These are phyloP conservation scores for Skeletonema menzelii DNA, from an alignment of 108 stramenopile genomes.

Conservation along the genomic window DNA sequence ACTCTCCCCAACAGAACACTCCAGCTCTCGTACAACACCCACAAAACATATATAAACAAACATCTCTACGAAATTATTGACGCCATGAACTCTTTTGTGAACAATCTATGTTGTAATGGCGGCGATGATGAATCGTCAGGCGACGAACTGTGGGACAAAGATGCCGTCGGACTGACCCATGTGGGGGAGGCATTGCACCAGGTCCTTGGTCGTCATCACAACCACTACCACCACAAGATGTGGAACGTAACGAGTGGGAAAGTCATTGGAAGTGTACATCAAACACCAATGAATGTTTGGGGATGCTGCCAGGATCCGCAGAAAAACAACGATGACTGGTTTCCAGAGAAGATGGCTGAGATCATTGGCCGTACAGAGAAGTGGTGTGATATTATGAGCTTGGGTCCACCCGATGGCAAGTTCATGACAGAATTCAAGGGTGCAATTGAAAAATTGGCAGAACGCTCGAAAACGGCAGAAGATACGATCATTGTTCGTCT, in stretches of 20 bases:
- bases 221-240: conserved; percentile 50
- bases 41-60: neutral
- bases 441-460: conserved; percentile 39
- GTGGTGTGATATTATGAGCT: conserved; percentile 47
- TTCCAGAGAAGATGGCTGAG: conserved; percentile 47
- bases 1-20: too few relatives aligned
- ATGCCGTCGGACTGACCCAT: conserved; percentile 43
- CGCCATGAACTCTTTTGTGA: conserved; percentile 22
- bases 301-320: conserved; percentile 32
- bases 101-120: conserved; percentile 14
- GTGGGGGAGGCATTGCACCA: conserved; percentile 58
- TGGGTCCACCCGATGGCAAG: conserved; percentile 59
- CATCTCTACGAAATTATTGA: neutral
- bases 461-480: neutral
- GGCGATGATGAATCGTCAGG: conserved; percentile 54
- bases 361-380: conserved; percentile 43
- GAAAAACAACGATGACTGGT: conserved; percentile 56
- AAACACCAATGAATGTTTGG: conserved; percentile 44
- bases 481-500: conserved; percentile 49
- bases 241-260: conserved; percentile 73
- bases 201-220: conserved; percentile 50
- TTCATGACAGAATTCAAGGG: conserved; percentile 47
- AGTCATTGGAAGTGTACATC: conserved; percentile 41
- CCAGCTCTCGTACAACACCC: too few relatives aligned
- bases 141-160: conserved; percentile 54